Percentiles rank a stretch among this genome's conserved stretches.
Evolutionary conservation across 805 yeast genomes (phyloP).

Genomic region (Cyberlindnera maritima): DNA sequence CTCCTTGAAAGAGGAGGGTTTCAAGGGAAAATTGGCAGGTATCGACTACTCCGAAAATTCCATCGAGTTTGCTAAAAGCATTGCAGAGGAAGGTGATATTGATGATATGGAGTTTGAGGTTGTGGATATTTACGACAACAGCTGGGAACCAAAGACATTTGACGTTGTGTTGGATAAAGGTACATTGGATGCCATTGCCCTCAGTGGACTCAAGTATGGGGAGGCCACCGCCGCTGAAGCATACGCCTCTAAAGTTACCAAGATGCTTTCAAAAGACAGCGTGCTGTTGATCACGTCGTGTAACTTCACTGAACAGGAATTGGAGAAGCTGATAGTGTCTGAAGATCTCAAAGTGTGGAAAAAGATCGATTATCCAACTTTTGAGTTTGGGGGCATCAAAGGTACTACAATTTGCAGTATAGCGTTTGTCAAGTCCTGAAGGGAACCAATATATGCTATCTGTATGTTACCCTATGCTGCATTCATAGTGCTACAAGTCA

Average conservation of each 20-base stretch:
- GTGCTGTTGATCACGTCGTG: slow-evolving; percentile 84
- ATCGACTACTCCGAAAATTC: slow-evolving; percentile 84
- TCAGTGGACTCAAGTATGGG: slow-evolving; percentile 57
- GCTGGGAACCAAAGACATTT: slow-evolving; percentile 43
- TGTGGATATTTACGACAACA: slow-evolving; percentile 60
- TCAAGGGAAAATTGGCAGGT: slow-evolving; percentile 61
- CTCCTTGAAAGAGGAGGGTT: slow-evolving; percentile 61
- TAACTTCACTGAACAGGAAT: slow-evolving; percentile 84
- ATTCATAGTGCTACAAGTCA: too few species aligned
- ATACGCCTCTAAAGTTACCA: slow-evolving; percentile 60
- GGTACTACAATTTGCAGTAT: slow-evolving; percentile 89
- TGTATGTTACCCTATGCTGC: neutral
- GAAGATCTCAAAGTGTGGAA: slow-evolving; percentile 56
- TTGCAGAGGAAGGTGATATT: slow-evolving; percentile 45
- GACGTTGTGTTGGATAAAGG: slow-evolving; percentile 92
- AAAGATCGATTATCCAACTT: slow-evolving; percentile 71
- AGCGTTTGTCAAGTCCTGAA: slow-evolving; percentile 54
- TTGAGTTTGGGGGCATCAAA: slow-evolving; percentile 83
- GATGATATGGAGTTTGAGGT: slow-evolving; percentile 49
- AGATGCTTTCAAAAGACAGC: slow-evolving; percentile 52
- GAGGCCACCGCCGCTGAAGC: slow-evolving; percentile 49
- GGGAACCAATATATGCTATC: neutral
- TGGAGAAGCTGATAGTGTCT: slow-evolving; percentile 49
- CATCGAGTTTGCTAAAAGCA: slow-evolving; percentile 66
- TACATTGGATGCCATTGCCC: slow-evolving; percentile 93